A percentile compares a stretch with the other conserved stretches of the same genome.
Conservation (phyloP, 129 eudicot genomes). For the Pulicaria dysenterica region DNA sequence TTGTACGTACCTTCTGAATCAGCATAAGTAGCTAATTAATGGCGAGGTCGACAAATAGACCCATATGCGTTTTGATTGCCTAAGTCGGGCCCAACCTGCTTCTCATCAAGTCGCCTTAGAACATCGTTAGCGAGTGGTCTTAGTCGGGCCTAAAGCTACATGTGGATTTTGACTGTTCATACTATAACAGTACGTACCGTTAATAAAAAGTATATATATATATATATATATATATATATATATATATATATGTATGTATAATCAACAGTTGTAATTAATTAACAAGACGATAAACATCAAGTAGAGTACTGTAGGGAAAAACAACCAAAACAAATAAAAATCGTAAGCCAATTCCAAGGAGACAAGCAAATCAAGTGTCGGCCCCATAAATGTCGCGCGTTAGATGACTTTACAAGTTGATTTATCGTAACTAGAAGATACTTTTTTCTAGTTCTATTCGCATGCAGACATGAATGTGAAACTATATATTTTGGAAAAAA, state of each 20-base stretch:
- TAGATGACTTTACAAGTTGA: constrained; percentile 19
- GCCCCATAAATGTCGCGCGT: constrained; percentile 33
- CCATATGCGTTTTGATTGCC: neutral
- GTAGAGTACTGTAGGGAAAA: constrained; percentile 34
- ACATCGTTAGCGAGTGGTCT: constrained; percentile 2
- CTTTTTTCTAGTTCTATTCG: neutral
- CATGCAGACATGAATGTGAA: neutral
- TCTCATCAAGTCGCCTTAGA: constrained; percentile 20
- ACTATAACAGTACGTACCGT: constrained; percentile 10
- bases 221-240: too few relatives aligned
- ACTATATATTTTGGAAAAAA: neutral
- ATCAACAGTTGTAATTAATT: constrained; percentile 32
- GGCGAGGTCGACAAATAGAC: neutral
- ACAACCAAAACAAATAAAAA: constrained; percentile 24
- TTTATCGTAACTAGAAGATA: constrained; percentile 21
- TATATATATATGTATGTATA: neutral
- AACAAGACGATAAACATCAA: constrained; percentile 35
- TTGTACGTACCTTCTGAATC: constrained; percentile 16
- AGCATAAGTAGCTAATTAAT: neutral
- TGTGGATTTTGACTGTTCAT: constrained; percentile 21
- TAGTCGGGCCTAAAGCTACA: constrained; percentile 23
- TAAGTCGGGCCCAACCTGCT: neutral
- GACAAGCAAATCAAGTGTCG: constrained; percentile 35
- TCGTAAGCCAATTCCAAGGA: constrained; percentile 12
- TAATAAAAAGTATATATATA: neutral